phyloP scores from a whole-genome alignment of 257 asterid genomes.

The Henckelia pumila region DNA sequence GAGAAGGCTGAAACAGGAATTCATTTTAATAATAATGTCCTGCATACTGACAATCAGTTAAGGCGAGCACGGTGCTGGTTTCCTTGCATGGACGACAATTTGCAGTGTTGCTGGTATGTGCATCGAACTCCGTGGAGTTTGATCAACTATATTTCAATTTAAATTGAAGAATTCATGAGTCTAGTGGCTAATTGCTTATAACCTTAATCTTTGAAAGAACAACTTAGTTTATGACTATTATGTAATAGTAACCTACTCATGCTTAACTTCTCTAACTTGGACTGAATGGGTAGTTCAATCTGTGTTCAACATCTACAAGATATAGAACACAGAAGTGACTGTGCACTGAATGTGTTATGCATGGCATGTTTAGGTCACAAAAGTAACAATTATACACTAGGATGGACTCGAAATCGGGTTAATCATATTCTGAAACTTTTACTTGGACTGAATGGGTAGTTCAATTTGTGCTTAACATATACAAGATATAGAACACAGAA shows the following conservation, averaged over 20 bases:
- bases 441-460: background rate
- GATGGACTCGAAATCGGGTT: too few relatives aligned
- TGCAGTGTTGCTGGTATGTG: constrained; percentile 86
- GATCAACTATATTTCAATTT: background rate
- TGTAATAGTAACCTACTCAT: background rate
- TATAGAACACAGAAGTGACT: background rate
- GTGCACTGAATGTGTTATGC: background rate
- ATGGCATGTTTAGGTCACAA: background rate
- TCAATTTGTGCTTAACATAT: background rate
- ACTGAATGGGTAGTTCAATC: background rate
- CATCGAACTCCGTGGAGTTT: background rate
- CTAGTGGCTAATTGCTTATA: too few relatives aligned
- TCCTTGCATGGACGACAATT: constrained; percentile 95
- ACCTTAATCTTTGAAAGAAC: background rate
- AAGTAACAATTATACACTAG: too few relatives aligned
- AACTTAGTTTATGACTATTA: background rate
- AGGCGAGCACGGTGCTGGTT: constrained; percentile 99
- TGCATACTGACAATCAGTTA: constrained; percentile 89
- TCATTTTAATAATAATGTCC: constrained; percentile 70
- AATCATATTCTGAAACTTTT: too few relatives aligned
- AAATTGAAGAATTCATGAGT: too few relatives aligned
- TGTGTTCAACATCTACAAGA: background rate
- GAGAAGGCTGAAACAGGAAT: constrained; percentile 98
- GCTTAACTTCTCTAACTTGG: too few relatives aligned
- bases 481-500: background rate